Base-by-base conservation (phyloP, 306 rosid species). In the Vicia faba region DNA sequence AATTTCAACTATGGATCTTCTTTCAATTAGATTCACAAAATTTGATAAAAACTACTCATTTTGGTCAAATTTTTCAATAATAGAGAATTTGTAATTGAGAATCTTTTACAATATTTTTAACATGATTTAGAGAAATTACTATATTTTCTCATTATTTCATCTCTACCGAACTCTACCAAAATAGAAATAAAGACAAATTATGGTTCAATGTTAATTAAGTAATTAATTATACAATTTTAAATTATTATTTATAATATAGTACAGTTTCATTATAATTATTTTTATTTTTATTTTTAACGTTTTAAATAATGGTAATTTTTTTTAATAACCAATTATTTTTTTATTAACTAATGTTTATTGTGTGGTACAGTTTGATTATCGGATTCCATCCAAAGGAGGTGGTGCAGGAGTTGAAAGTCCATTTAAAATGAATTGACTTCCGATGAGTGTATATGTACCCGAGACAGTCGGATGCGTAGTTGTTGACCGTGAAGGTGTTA, bases 381-480 rank as follows among this genome's bases (percentile, higher is more conserved):
- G 95, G 44, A 69, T 93, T 19, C 99, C 99, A 16, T 8, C 4
- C 36, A 44, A 13, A 0, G 96, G 86, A 11, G 90, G 99, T 18
- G 81, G 90, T 11, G 77, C 82, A 0, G 85, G 79, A 0, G 84
- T 82, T 5, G 97, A 82, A 71, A 86, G 86, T 5, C 95, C 90
- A 19, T 7, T 95, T 5, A 73, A 73, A 20, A 95, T 95, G 97
- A 95, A 90, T 60, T 96, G 99, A 2, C 88, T 90, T 1, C 99
- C 97, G 0, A 84, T 95, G 6, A 86, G 92, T 29, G 85, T 95
- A 1, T 95, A 95, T 46, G 92, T 96, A n/a, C 97, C 99, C 91
- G 99, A 95, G 71, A 95, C 97, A 0, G 99, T 95, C 0, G 99
- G 99, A 1, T 95, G 99, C 65, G 96, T 85, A 73, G 99, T 95